Evolutionary conservation across 768 basidiomycete species (phyloP), one percentile per base, ranked within the genome.

Genomic region (Rhizopogon vesiculosus): DNA sequence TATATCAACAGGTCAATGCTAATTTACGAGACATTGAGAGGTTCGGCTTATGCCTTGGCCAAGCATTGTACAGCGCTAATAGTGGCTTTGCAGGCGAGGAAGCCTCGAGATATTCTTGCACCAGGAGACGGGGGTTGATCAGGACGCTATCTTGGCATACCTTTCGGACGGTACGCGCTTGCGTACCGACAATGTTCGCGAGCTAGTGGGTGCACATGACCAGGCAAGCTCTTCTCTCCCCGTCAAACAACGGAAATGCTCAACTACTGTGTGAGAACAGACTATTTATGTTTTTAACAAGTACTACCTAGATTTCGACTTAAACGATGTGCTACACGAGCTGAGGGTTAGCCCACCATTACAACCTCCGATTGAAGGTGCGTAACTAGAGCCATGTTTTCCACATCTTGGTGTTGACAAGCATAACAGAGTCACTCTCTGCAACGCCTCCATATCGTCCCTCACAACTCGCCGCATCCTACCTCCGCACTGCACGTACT

Each of bases 221-320:
- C 89, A 91, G 78, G 90, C 89, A 49, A 50, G 78, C 67, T 38
- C 5, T 42, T n/a, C 18, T 45, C 18, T 40, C 22, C 33, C 40
- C 18, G 13, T 38, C 29, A n/a, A 45, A 12, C 16, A 3, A 2
- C 22, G 15, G 51, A 15, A 41, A 46, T 56, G 15, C 46, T 62
- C 45, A 54, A 52, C 75, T 13, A 19, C n/a, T 3, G 25, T 40
- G 5, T 38, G 35, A 38, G 19, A 15, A 42, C 25, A 82, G 91
- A 78, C 83, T 7, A 86, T 93, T 57, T 93, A 82, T 63, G 87
- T 93, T 5, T 93, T 89, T 72, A 93, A 92, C 72, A 91, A 90
- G 64, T 75, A 81, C 63, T 89, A 87, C 62, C 78, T 93, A 39
- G 89, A 90, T 59, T 75, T 83, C 43, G 83, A 87, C 49, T 54